Base-by-base conservation (phyloP, 139 green algal species). In the Micromonas pusilla region DNA sequence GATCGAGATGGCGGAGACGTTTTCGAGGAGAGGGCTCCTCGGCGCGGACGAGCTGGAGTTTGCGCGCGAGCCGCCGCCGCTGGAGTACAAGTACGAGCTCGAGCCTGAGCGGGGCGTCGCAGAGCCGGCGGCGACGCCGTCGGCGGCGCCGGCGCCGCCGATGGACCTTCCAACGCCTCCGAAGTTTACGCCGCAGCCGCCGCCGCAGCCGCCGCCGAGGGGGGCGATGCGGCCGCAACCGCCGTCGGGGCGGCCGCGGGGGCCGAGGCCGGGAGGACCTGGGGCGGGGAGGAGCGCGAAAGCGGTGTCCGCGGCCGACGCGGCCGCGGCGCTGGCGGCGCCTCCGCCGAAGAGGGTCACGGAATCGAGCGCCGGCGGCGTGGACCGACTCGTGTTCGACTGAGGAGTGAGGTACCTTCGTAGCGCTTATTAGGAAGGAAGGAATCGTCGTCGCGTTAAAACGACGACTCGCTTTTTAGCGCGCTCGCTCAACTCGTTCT, bases 1-100 rank as follows among this genome's bases (percentile, higher is more conserved):
- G 45, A 57, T 57, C 45, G 45, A 57, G 63, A 70, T 70, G 63
- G 31, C 31, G 63, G 63, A 70, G 63, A 37, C 28, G 63, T 70
- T 70, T 2, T 34, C 63, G 63, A 20, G 31, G 2, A 34, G 28
- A 31, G n/a, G 32, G 23, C 31, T 70, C 28, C 21, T 37, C 21
- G n/a, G 28, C 13, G 31, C 23, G n/a, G 63, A 37, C 21, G 63
- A 33, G 1, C 16, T 70, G 63, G 63, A 32, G 63, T 70, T 70
- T 32, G 45, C 9, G n/a, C n/a, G n/a, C n/a, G n/a, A n/a, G n/a
- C n/a, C n/a, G n/a, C n/a, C n/a, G n/a, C n/a, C n/a, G 45, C 9
- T 57, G 45, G 9, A 9, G 45, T 9, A 57, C 9, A 57, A 57
- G 45, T 57, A 23, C 45, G n/a, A n/a, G n/a, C n/a, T n/a, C n/a